Conservation (phyloP, 495 filamentous ascomycete genomes). For the Aspergillus bridgeri region DNA sequence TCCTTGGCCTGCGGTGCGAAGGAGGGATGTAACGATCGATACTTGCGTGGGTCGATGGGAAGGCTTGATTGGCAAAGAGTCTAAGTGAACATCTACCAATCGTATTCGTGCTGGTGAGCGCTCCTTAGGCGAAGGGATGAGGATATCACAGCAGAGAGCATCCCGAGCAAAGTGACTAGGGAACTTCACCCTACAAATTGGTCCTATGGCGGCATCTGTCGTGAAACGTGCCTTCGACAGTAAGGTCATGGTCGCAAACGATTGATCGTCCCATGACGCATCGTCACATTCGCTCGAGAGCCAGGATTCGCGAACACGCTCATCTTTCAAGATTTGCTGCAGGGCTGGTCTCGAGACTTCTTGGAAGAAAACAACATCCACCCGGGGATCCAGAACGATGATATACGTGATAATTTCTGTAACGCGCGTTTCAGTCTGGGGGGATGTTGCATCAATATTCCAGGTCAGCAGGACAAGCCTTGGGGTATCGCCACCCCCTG, state of each 20-base stretch:
- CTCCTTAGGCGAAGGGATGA: constrained; percentile 9
- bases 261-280: constrained; percentile 7
- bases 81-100: constrained; percentile 24
- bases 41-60: constrained; percentile 22
- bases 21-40: constrained; percentile 16
- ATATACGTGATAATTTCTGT: constrained; percentile 15
- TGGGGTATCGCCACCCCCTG: not conserved
- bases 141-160: constrained; percentile 24
- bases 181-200: constrained; percentile 19
- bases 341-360: constrained; percentile 20
- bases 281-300: constrained; percentile 17
- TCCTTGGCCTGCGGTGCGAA: constrained; percentile 16
- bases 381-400: not conserved
- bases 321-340: constrained; percentile 9
- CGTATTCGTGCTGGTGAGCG: constrained; percentile 8
- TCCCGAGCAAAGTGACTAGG: constrained; percentile 21
- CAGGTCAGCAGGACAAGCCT: constrained; percentile 18
- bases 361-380: constrained; percentile 21
- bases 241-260: constrained; percentile 19
- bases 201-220: constrained; percentile 7
- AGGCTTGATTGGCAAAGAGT: constrained; percentile 22
- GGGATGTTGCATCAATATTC: constrained; percentile 16
- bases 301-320: constrained; percentile 15
- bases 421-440: constrained; percentile 1
- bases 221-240: constrained; percentile 15